phyloP scores from a whole-genome alignment of 768 basidiomycete genomes.

The Agaricus subrufescens region DNA sequence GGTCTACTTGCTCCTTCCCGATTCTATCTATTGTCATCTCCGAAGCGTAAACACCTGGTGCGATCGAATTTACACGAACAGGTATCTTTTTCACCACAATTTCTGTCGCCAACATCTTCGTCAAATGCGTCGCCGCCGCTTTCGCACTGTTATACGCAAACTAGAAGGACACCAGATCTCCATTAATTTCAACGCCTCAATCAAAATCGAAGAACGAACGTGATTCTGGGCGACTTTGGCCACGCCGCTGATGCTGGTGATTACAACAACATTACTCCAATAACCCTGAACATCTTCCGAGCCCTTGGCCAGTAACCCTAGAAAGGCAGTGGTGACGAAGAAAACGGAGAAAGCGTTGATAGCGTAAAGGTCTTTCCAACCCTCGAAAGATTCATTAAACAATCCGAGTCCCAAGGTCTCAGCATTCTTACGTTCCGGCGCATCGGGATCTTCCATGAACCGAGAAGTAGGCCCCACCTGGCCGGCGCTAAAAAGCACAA shows the following conservation, averaged over 20 bases:
- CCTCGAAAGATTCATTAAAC: slow-evolving; percentile 63
- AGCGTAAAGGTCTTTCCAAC: slow-evolving; percentile 57
- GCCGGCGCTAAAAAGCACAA: slow-evolving; percentile 52
- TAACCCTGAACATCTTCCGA: slow-evolving; percentile 53
- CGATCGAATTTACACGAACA: slow-evolving; percentile 70
- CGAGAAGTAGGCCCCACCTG: slow-evolving; percentile 59
- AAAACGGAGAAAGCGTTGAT: slow-evolving; percentile 76
- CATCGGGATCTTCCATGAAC: slow-evolving; percentile 52
- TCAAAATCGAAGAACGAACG: slow-evolving; percentile 35
- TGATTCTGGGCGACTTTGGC: slow-evolving; percentile 72
- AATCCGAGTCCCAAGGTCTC: slow-evolving; percentile 65
- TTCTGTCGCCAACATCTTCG: slow-evolving; percentile 72
- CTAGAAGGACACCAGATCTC: slow-evolving; percentile 28
- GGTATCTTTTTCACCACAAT: slow-evolving; percentile 63
- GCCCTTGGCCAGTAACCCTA: slow-evolving; percentile 71
- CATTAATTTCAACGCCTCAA: background rate
- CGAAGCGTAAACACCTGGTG: slow-evolving; percentile 72
- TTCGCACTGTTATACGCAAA: slow-evolving; percentile 82
- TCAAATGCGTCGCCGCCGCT: slow-evolving; percentile 73
- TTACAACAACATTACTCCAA: slow-evolving; percentile 69
- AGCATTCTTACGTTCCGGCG: slow-evolving; percentile 57
- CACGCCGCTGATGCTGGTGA: slow-evolving; percentile 72
- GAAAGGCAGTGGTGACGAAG: slow-evolving; percentile 73
- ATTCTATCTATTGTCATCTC: slow-evolving; percentile 67
- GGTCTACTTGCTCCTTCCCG: slow-evolving; percentile 40